Percentiles rank a stretch among this genome's conserved stretches.
Evolutionary conservation across 352 stramenopile genomes (phyloP).

Genomic region (Plasmopara muralis): DNA sequence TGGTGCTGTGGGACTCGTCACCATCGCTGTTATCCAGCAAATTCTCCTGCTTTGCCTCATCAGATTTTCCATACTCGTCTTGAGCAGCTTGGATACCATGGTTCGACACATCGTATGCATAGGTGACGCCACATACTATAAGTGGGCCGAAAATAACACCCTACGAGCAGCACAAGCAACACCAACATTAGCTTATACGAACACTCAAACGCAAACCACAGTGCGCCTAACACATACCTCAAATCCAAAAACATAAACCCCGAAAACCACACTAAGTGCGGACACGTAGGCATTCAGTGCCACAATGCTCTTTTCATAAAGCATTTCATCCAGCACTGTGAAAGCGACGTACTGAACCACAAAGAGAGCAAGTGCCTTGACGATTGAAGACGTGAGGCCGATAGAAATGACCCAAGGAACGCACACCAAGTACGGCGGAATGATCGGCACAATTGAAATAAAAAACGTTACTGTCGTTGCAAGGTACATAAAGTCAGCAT

Average conservation of each 20-base stretch:
- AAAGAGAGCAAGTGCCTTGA: conserved; percentile 76
- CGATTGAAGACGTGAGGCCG: conserved; percentile 67
- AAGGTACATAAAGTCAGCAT: conserved; percentile 83
- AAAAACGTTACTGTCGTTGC: conserved; percentile 83
- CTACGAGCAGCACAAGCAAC: conserved; percentile 17
- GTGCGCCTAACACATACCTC: conserved; percentile 31
- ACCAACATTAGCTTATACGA: neutral
- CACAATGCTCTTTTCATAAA: conserved; percentile 86
- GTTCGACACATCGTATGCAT: conserved; percentile 82
- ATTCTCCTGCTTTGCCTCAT: conserved; percentile 29
- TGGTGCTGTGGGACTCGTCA: conserved; percentile 39
- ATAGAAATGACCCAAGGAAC: conserved; percentile 79
- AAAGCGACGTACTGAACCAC: conserved; percentile 81
- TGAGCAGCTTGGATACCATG: conserved; percentile 82
- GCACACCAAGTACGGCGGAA: conserved; percentile 80
- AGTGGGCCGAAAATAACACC: conserved; percentile 82
- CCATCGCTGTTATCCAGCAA: conserved; percentile 41
- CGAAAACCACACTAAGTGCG: conserved; percentile 79
- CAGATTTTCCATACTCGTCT: conserved; percentile 46
- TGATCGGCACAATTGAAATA: conserved; percentile 85
- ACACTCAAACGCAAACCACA: neutral
- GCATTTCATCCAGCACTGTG: conserved; percentile 79
- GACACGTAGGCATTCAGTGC: conserved; percentile 83
- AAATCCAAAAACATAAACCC: conserved; percentile 83
- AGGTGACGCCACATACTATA: conserved; percentile 76